A percentile compares a stretch with the other conserved stretches of the same genome.
Conservation (phyloP, 2,329 filamentous ascomycete genomes). For the Chaetomiaceae sp. region DNA sequence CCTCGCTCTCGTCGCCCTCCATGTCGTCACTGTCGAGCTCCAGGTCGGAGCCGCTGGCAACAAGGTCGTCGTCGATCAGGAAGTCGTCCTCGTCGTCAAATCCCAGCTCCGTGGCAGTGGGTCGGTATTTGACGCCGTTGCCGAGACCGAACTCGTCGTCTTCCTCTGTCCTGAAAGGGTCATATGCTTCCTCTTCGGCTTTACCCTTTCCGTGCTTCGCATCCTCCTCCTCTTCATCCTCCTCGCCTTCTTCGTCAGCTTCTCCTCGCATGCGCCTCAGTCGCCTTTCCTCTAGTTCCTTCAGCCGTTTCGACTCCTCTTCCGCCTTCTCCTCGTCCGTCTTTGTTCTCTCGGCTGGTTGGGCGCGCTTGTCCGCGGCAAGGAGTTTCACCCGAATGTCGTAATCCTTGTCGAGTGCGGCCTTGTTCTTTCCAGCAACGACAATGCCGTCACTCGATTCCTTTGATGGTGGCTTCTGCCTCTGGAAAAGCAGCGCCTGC, state of each 20-base stretch:
- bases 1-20: slow-evolving; percentile 42
- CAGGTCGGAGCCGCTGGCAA: slow-evolving; percentile 73
- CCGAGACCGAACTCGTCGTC: slow-evolving; percentile 56
- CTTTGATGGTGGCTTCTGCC: slow-evolving; percentile 37
- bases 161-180: slow-evolving; percentile 36
- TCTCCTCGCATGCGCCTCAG: slow-evolving; percentile 79
- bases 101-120: slow-evolving; percentile 56
- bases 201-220: slow-evolving; percentile 32
- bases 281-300: slow-evolving; percentile 76
- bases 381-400: slow-evolving; percentile 77
- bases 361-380: slow-evolving; percentile 75
- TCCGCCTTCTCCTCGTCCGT: slow-evolving; percentile 79
- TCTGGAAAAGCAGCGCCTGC: slow-evolving; percentile 59
- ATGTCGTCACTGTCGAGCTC: slow-evolving; percentile 50
- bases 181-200: slow-evolving; percentile 28
- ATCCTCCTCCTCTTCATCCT: slow-evolving; percentile 39
- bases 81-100: slow-evolving; percentile 96
- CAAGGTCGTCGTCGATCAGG: slow-evolving; percentile 77
- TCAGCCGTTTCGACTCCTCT: slow-evolving; percentile 69
- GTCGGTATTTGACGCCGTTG: slow-evolving; percentile 49
- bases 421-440: slow-evolving; percentile 53
- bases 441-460: slow-evolving; percentile 24
- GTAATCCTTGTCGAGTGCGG: slow-evolving; percentile 76
- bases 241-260: slow-evolving; percentile 59
- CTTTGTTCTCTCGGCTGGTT: slow-evolving; percentile 82